Base-by-base conservation (phyloP, 176 grass and related monocot genomes). In the Hyparrhenia diplandra region DNA sequence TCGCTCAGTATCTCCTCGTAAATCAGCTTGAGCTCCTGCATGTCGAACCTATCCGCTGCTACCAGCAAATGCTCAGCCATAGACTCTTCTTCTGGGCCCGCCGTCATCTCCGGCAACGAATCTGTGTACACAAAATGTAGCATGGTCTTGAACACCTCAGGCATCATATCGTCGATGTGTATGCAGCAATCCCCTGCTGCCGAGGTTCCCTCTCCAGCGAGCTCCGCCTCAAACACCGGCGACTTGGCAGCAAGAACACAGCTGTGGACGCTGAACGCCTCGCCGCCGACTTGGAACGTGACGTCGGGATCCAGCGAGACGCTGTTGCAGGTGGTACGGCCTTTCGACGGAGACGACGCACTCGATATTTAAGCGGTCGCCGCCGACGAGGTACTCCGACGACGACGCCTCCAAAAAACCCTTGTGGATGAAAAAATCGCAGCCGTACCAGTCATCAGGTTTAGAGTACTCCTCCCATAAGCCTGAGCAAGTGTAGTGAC, bases 1-100 rank as follows among this genome's bases (percentile, higher is more conserved):
- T 31, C 31, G 13, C 8, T 30, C 58, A 77, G 3, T 8, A 4
- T 63, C 8, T 77, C 37, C 16, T 42, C 75, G 3, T 83, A 85
- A 10, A 85, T 41, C 37, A 63, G 8, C 80, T 76, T 87, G 8
- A 91, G 85, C 27, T 41, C 55, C 21, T 69, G 75, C 41, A 91
- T 32, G 13, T 35, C 85, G 27, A 57, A 87, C 27, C 81, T 70
- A 35, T 84, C 64, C 10, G 89, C 80, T 1, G 89, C 78, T 20
- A 40, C 64, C 31, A 78, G 43, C 47, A 86, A 29, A 47, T 75
- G 52, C 8, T 82, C 68, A 17, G 78, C 59, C 43, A 74, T 42
- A n/a, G 39, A 29, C 58, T 66, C 35, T 23, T 9, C 24, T 43
- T 16, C 45, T 17, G 5, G 1, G 21, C 21, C 21, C 3, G 42